phyloP scores from a whole-genome alignment of 169 alveolate genomes.

The Perkinsus marinus region DNA sequence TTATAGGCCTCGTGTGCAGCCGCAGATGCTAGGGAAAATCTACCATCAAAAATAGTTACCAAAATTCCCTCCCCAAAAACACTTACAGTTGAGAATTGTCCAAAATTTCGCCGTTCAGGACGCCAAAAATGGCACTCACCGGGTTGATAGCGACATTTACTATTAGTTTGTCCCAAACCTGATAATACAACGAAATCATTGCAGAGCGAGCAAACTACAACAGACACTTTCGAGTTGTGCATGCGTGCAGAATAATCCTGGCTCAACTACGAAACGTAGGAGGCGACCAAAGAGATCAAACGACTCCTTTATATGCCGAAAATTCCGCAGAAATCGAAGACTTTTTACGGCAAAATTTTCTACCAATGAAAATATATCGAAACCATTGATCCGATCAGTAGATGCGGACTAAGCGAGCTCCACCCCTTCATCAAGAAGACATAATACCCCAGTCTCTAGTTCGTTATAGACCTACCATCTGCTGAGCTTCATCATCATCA shows the following conservation, averaged over 20 bases:
- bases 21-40: not conserved
- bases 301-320: too few relatives aligned
- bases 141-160: not conserved
- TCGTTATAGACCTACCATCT: not conserved
- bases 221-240: too few relatives aligned
- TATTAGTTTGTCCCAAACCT: not conserved
- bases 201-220: not conserved
- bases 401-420: too few relatives aligned
- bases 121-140: not conserved
- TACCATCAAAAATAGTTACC: not conserved
- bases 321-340: too few relatives aligned
- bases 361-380: not conserved
- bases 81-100: not conserved
- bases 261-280: too few relatives aligned
- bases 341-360: not conserved
- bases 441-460: too few relatives aligned
- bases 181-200: not conserved
- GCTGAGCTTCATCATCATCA: not conserved
- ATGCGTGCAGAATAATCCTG: too few relatives aligned
- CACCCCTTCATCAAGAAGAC: too few relatives aligned
- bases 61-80: not conserved
- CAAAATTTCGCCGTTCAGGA: not conserved
- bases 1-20: not conserved
- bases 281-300: too few relatives aligned
- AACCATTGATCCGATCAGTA: too few relatives aligned